Evolutionary conservation across 2,329 filamentous ascomycete genomes (phyloP).

Genomic region (Gaeumannomyces sp.): DNA sequence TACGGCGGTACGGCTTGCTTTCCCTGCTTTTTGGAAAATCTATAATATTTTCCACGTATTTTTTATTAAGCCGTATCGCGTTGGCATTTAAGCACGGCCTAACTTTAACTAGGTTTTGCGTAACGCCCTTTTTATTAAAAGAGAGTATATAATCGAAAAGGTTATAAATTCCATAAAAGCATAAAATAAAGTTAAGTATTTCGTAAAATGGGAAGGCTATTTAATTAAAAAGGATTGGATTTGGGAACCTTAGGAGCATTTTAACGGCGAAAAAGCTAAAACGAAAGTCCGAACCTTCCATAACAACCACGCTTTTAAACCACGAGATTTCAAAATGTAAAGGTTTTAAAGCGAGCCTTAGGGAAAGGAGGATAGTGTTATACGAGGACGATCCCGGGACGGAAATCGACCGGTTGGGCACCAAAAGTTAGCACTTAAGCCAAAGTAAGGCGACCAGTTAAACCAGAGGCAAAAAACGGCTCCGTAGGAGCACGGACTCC

Average conservation of each 20-base stretch:
- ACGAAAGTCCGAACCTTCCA: not conserved
- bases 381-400: not conserved
- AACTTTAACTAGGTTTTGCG: not conserved
- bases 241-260: not conserved
- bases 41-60: not conserved
- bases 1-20: not conserved
- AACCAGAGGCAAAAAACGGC: no score
- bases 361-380: not conserved
- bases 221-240: not conserved
- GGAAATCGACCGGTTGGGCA: no score
- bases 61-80: not conserved
- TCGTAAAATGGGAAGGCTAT: not conserved
- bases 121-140: not conserved
- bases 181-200: not conserved
- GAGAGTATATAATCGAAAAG: not conserved
- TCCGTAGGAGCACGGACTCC: no score
- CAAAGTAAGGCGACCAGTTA: no score
- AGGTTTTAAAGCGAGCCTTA: not conserved
- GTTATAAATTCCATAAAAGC: not conserved
- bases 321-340: not conserved
- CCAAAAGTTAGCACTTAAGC: no score
- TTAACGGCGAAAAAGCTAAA: not conserved
- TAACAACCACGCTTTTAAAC: not conserved
- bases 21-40: no score
- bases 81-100: not conserved